Evolutionary conservation across 371 early-diverging fungal species (phyloP).

Genomic region (Basidiobolus meristosporus): DNA sequence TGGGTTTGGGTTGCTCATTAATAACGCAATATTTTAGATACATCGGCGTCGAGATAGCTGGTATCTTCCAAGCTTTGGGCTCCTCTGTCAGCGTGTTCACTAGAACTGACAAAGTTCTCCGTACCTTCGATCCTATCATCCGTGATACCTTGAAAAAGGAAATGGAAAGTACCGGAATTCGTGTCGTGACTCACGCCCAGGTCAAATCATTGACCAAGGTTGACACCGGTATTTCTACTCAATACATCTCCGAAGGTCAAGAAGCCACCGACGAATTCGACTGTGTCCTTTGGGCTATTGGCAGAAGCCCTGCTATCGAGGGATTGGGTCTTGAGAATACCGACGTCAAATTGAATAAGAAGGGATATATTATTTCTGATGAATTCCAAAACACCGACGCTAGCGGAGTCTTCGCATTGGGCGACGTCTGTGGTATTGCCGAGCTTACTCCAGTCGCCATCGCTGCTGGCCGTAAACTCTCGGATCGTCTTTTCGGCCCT

Average conservation of each 20-base stretch:
- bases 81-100: slow-evolving; percentile 73
- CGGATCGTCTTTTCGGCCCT: slow-evolving; percentile 84
- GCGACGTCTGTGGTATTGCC: slow-evolving; percentile 83
- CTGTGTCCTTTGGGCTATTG: slow-evolving; percentile 71
- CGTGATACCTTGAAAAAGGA: slow-evolving; percentile 59
- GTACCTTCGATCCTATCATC: slow-evolving; percentile 79
- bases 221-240: slow-evolving; percentile 9
- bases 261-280: slow-evolving; percentile 34
- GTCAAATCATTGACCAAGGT: slow-evolving; percentile 19
- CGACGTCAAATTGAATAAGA: slow-evolving; percentile 31
- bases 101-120: slow-evolving; percentile 68
- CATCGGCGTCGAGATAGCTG: slow-evolving; percentile 93
- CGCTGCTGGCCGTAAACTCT: slow-evolving; percentile 83
- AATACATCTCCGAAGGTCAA: slow-evolving; percentile 12
- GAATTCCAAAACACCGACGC: slow-evolving; percentile 70
- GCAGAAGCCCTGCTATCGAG: slow-evolving; percentile 60
- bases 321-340: slow-evolving; percentile 42
- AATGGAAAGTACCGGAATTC: slow-evolving; percentile 47
- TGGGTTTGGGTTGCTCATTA: too few relatives aligned
- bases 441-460: slow-evolving; percentile 94
- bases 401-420: slow-evolving; percentile 67
- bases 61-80: slow-evolving; percentile 70
- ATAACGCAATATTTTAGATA: too few relatives aligned
- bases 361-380: slow-evolving; percentile 57
- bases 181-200: slow-evolving; percentile 46